Evolutionary conservation across 2,329 filamentous ascomycete genomes (phyloP).

Genomic region (Botryotinia calthae): DNA sequence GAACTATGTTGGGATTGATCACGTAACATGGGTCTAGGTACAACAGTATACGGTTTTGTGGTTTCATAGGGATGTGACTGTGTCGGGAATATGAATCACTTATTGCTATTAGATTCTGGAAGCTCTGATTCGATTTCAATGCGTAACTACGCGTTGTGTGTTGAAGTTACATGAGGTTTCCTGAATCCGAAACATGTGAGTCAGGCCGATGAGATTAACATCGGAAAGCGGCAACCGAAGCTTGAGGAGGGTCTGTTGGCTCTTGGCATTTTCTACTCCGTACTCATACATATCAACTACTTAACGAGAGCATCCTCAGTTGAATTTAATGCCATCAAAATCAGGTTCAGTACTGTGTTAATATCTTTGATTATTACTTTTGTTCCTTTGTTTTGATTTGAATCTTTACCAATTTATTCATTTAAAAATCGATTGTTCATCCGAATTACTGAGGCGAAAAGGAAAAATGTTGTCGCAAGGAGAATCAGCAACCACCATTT

Average conservation of each 20-base stretch:
- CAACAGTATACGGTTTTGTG: too few relatives aligned
- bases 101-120: background rate
- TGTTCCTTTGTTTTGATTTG: background rate
- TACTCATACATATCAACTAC: background rate
- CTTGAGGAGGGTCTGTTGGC: background rate
- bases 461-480: slow-evolving; percentile 19
- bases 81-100: background rate
- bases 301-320: background rate
- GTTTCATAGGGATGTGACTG: background rate
- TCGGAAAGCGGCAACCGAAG: background rate
- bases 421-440: background rate
- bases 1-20: too few relatives aligned
- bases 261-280: background rate
- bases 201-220: background rate
- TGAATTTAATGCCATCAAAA: background rate
- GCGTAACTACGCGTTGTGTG: background rate
- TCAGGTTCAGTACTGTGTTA: background rate
- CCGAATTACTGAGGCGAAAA: background rate
- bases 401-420: background rate
- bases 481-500: slow-evolving; percentile 33
- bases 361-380: background rate
- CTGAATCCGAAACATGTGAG: background rate
- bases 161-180: background rate
- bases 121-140: background rate
- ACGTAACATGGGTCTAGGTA: too few relatives aligned